These are phyloP conservation scores for Aeschynomene evenia DNA, from an alignment of 306 rosid genomes.

Conservation along the genomic window DNA sequence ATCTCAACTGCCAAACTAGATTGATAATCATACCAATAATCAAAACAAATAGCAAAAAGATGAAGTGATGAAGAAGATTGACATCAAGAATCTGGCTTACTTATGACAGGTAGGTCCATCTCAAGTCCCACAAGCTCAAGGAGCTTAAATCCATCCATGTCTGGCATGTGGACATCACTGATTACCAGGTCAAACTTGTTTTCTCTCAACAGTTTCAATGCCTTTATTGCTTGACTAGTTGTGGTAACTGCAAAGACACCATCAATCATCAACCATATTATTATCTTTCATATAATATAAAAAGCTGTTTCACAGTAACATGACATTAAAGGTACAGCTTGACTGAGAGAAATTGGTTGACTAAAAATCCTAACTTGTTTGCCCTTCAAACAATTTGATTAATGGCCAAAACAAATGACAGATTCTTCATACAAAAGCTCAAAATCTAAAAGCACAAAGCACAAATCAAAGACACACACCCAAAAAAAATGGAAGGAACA, in stretches of 20 bases:
- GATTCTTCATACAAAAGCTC: background rate
- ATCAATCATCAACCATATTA: background rate
- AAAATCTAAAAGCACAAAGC: background rate
- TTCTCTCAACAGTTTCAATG: constrained; percentile 81
- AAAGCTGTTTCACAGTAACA: background rate
- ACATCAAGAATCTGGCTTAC: constrained; percentile 42
- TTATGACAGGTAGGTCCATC: constrained; percentile 99
- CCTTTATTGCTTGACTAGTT: constrained; percentile 71
- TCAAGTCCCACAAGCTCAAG: constrained; percentile 97
- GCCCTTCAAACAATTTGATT: background rate
- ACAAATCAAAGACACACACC: constrained; percentile 9
- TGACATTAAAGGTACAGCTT: too few species aligned
- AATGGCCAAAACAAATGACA: background rate
- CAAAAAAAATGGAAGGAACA: background rate
- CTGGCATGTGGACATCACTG: constrained; percentile 99
- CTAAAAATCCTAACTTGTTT: background rate
- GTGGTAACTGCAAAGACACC: constrained; percentile 66
- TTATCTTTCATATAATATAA: background rate
- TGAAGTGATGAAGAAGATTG: background rate
- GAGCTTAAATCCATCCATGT: constrained; percentile 99
- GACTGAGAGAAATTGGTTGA: background rate
- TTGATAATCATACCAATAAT: constrained; percentile 7
- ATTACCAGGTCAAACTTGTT: constrained; percentile 90
- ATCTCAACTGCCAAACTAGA: background rate
- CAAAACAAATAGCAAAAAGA: background rate